These are phyloP conservation scores for Lolium perenne DNA, from an alignment of 176 grass and related monocot species.

Conservation along the genomic window DNA sequence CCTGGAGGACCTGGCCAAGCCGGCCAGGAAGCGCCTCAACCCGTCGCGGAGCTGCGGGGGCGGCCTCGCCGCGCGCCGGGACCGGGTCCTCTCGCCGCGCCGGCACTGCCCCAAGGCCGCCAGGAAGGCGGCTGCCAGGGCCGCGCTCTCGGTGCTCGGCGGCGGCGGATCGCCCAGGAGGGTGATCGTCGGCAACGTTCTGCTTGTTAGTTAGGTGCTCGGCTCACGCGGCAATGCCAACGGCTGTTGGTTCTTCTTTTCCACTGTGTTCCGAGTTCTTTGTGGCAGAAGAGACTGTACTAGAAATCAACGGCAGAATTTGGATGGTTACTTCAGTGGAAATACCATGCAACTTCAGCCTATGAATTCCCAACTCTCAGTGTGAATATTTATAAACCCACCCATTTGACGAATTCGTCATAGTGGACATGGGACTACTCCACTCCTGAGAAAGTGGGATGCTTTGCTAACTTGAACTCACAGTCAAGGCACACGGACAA, in stretches of 20 bases:
- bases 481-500: background rate
- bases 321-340: conserved; percentile 9
- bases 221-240: background rate
- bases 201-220: conserved; percentile 26
- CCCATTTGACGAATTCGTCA: too few species aligned
- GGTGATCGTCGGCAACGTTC: conserved; percentile 5
- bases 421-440: background rate
- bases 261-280: background rate
- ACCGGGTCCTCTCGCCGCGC: conserved; percentile 46
- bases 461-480: too few species aligned
- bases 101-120: conserved; percentile 42
- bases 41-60: conserved; percentile 61
- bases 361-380: too few species aligned
- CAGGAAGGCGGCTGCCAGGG: conserved; percentile 42
- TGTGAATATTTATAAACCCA: background rate
- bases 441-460: background rate
- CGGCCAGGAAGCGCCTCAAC: conserved; percentile 62
- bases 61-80: conserved; percentile 55
- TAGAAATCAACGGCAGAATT: conserved; percentile 16
- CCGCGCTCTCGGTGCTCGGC: conserved; percentile 38
- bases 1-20: conserved; percentile 68
- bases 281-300: background rate
- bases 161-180: conserved; percentile 23
- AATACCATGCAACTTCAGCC: background rate
- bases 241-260: background rate